These are phyloP conservation scores for Penicillium sp. DNA, from an alignment of 2,329 filamentous ascomycete genomes.

Conservation along the genomic window DNA sequence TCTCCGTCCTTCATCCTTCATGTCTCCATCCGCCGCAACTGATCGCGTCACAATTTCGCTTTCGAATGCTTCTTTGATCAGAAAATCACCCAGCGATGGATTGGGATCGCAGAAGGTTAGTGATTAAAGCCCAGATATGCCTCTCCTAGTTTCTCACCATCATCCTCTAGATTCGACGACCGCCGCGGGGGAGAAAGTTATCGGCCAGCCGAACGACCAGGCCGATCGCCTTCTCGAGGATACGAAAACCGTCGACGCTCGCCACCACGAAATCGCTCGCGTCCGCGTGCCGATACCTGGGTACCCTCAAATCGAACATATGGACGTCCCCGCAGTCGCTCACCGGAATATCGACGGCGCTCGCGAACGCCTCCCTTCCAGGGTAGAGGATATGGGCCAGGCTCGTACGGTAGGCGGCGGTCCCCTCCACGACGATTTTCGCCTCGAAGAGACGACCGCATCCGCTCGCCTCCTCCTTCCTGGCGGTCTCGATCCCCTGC, in stretches of 20 bases:
- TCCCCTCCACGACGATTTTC: conserved; percentile 50
- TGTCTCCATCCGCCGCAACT: conserved; percentile 2
- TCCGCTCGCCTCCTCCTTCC: conserved; percentile 45
- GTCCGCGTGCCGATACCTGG: conserved; percentile 52
- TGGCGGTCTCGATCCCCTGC: conserved; percentile 52
- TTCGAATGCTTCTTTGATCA: neutral
- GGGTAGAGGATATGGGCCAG: conserved; percentile 42
- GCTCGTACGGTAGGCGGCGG: conserved; percentile 42
- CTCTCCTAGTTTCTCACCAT: conserved; percentile 15
- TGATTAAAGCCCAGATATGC: neutral
- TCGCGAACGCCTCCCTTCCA: conserved; percentile 51
- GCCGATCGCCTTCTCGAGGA: conserved; percentile 44
- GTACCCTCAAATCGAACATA: conserved; percentile 44
- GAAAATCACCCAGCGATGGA: conserved; percentile 38
- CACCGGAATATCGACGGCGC: conserved; percentile 49
- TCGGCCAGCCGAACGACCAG: conserved; percentile 44
- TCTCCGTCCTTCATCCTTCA: neutral
- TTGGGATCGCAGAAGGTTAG: conserved; percentile 53
- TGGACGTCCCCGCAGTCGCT: conserved; percentile 50
- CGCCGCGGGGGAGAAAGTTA: conserved; percentile 53
- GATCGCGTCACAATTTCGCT: neutral
- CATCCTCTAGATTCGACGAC: conserved; percentile 43
- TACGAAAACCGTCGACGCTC: conserved; percentile 45
- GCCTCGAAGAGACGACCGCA: conserved; percentile 47
- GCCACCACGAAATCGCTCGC: conserved; percentile 47